Percentiles rank a stretch among this genome's conserved stretches.
Conservation (phyloP, 75 land plant species). For the Pseudotsuga menziesii region DNA sequence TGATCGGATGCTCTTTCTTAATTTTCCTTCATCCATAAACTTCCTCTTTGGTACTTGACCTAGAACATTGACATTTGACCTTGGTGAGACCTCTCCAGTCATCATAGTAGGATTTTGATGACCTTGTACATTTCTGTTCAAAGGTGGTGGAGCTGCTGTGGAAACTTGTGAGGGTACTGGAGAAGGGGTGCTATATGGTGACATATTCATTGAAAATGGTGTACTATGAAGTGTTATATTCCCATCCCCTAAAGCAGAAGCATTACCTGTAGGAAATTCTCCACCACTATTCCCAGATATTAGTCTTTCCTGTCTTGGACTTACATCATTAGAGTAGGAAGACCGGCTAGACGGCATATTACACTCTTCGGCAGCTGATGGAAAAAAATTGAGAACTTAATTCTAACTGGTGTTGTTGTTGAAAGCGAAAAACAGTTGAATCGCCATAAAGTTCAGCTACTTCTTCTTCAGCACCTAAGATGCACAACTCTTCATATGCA, state of each 20-base stretch:
- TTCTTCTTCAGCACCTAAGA: conserved; percentile 92
- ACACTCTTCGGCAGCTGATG: conserved; percentile 22
- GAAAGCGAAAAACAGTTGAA: conserved; percentile 54
- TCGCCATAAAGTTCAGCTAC: conserved; percentile 72
- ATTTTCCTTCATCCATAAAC: conserved; percentile 89
- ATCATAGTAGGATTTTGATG: conserved; percentile 17
- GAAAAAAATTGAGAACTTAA: conserved; percentile 26
- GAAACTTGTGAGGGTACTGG: conserved; percentile 36
- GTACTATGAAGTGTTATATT: conserved; percentile 2
- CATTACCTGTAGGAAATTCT: conserved; percentile 15
- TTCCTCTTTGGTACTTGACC: conserved; percentile 75
- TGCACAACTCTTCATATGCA: conserved; percentile 93
- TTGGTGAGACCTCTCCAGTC: conserved; percentile 44
- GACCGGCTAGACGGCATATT: conserved; percentile 20
- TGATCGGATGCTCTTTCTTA: too few species aligned
- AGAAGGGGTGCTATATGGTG: conserved; percentile 47
- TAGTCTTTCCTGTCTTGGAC: conserved; percentile 44
- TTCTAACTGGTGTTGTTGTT: conserved; percentile 50
- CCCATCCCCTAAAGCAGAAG: conserved; percentile 8
- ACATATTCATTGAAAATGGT: not conserved
- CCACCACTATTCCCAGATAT: conserved; percentile 6
- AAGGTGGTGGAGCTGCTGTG: conserved; percentile 62
- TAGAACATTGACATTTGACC: conserved; percentile 42
- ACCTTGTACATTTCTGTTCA: conserved; percentile 44
- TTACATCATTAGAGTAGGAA: conserved; percentile 25